phyloP scores from a whole-genome alignment of 805 yeast species.

The Candida alai region DNA sequence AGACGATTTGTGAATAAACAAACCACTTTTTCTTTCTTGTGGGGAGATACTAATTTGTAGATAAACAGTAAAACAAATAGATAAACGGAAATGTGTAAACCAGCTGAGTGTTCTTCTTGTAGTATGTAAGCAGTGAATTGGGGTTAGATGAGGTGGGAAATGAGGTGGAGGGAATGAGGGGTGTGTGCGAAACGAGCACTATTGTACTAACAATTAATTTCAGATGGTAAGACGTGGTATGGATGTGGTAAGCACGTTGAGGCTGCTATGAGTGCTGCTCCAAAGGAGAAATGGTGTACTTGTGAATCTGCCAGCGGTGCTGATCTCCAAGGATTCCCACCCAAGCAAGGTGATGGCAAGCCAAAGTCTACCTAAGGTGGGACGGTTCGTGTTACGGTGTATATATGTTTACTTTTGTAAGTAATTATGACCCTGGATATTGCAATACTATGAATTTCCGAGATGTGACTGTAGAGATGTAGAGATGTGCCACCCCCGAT shows the following conservation, averaged over 20 bases:
- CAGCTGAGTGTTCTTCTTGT: slow-evolving; percentile 30
- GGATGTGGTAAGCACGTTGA: slow-evolving; percentile 47
- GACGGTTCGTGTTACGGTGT: too few species aligned
- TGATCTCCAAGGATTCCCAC: slow-evolving; percentile 21
- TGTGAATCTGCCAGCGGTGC: slow-evolving; percentile 20
- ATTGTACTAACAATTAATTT: slow-evolving; percentile 5
- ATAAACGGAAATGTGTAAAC: slow-evolving; percentile 27
- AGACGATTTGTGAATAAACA: too few species aligned
- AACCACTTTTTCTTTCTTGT: too few species aligned
- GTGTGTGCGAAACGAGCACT: neutral
- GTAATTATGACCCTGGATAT: too few species aligned
- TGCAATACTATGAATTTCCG: too few species aligned
- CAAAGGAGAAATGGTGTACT: slow-evolving; percentile 34
- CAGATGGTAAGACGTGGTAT: slow-evolving; percentile 30
- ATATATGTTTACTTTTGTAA: too few species aligned
- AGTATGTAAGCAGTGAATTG: slow-evolving; percentile 12
- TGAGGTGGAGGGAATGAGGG: slow-evolving; percentile 1
- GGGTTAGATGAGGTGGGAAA: too few species aligned
- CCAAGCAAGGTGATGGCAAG: slow-evolving; percentile 22
- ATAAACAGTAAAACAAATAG: neutral
- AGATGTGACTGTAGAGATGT: too few species aligned
- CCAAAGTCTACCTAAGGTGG: too few species aligned
- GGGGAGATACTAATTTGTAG: too few species aligned
- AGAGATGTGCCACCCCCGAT: too few species aligned
- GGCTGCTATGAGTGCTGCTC: slow-evolving; percentile 32